Percentiles rank a stretch among this genome's conserved stretches.
phyloP scores from a whole-genome alignment of 768 basidiomycete species.

The Lentinula aciculospora region DNA sequence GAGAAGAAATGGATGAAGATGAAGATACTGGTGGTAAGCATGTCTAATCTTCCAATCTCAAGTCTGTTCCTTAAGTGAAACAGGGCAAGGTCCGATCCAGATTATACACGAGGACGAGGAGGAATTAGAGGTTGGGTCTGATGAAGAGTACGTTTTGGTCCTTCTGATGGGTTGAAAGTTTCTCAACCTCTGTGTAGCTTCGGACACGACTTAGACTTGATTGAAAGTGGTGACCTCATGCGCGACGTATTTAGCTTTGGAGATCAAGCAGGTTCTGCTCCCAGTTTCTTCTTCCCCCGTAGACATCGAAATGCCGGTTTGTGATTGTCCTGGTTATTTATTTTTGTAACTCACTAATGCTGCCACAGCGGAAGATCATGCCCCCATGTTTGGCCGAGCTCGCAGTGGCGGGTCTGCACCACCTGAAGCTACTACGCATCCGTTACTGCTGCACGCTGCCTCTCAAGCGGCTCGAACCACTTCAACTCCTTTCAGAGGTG shows the following conservation, averaged over 20 bases:
- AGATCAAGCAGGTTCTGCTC: slow-evolving; percentile 37
- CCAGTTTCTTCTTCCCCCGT: slow-evolving; percentile 47
- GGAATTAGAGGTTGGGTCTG: slow-evolving; percentile 56
- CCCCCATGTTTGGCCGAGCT: slow-evolving; percentile 59
- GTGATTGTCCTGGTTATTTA: slow-evolving; percentile 14
- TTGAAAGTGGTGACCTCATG: slow-evolving; percentile 31
- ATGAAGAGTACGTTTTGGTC: slow-evolving; percentile 50
- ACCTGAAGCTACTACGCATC: slow-evolving; percentile 76
- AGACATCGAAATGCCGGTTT: slow-evolving; percentile 46
- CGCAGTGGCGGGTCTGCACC: slow-evolving; percentile 45
- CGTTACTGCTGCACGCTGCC: slow-evolving; percentile 68
- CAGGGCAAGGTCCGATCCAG: slow-evolving; percentile 39
- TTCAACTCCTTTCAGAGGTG: slow-evolving; percentile 36
- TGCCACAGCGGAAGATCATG: slow-evolving; percentile 41
- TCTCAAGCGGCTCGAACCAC: slow-evolving; percentile 36
- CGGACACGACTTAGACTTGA: slow-evolving; percentile 32
- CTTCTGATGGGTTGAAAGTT: neutral
- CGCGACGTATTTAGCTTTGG: slow-evolving; percentile 54
- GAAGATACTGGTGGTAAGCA: slow-evolving; percentile 51
- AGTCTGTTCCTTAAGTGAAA: neutral
- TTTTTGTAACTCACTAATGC: neutral
- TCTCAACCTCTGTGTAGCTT: slow-evolving; percentile 21
- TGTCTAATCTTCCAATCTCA: neutral
- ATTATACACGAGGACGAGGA: slow-evolving; percentile 59
- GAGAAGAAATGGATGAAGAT: slow-evolving; percentile 55